Base-by-base conservation (phyloP, 2,329 filamentous ascomycete species). In the Fusarium vanettenii region DNA sequence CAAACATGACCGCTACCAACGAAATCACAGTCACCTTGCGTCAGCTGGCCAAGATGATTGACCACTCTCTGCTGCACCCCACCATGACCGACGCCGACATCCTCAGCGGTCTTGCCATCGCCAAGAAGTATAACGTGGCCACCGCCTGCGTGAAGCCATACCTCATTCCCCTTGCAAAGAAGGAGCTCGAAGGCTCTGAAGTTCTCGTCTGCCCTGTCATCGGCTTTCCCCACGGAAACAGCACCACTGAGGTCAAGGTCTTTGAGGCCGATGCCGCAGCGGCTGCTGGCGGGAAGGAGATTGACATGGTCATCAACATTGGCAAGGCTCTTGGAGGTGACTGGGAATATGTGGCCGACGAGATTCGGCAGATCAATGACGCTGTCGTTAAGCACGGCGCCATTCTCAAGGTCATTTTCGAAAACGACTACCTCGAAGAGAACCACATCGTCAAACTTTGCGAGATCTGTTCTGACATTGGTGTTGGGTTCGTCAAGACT, bases 221-320 rank as follows among this genome's bases (percentile, higher is more conserved):
- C 70, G 89, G 89, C 29, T 92, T 92, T 73, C 90, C 90, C 0
- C 87, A 90, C 75, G 89, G 90, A 3, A 90, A 87, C 79, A 87
- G 85, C 73, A 90, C 87, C 1, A 87, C 86, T 0, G 79, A 82
- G 14, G 84, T 87, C 70, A 92, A 92, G 76, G 85, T 89, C 1
- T 80, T 83, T 27, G 90, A 92, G 74, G 88, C 89, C 0, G 79
- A 78, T 0, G 83, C 83, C 1, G 89, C 89, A 0, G 84, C 84
- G 0, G 74, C 81, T 4, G 84, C 83, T 0, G 89, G 89, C 2
- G 89, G 86, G 1, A 73, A 80, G 1, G 89, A 92, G 77, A 86
- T 92, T 27, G 90, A 91, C 77, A 88, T 91, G 87, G 89, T 91
- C 1, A 83, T 91, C 71, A 91, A 92, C 67, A 80, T 91, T 13